These are phyloP conservation scores for Priceomyces haplophilus DNA, from an alignment of 805 yeast species.

Conservation along the genomic window DNA sequence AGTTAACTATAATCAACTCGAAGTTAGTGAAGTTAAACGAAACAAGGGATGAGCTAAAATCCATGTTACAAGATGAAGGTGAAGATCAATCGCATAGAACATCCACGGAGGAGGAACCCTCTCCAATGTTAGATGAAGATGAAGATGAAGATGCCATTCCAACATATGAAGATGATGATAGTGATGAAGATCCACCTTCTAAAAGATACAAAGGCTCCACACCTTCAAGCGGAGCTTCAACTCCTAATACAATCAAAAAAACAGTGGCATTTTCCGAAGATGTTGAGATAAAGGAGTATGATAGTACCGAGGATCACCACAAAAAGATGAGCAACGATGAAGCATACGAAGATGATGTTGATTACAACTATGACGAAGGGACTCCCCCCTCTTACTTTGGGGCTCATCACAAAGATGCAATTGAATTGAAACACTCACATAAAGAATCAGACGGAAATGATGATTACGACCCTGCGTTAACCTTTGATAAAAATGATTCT, in stretches of 20 bases:
- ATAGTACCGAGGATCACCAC: constrained; percentile 27
- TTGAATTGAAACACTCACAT: constrained; percentile 29
- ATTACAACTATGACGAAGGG: constrained; percentile 14
- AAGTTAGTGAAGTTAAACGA: constrained; percentile 25
- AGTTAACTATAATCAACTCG: constrained; percentile 25
- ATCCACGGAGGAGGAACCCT: constrained; percentile 23
- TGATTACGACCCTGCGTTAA: constrained; percentile 20
- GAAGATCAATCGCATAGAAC: neutral
- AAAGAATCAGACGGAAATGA: constrained; percentile 11
- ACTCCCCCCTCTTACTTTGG: constrained; percentile 16
- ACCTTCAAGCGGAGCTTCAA: constrained; percentile 20
- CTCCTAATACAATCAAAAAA: constrained; percentile 25
- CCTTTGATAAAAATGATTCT: constrained; percentile 8
- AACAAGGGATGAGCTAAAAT: constrained; percentile 31
- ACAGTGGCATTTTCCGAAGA: constrained; percentile 42
- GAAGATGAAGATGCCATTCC: constrained; percentile 24
- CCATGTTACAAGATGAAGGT: constrained; percentile 20
- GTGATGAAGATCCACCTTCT: constrained; percentile 13
- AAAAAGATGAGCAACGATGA: constrained; percentile 22
- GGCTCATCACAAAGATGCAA: constrained; percentile 28
- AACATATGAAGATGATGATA: constrained; percentile 21
- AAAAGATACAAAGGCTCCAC: constrained; percentile 18
- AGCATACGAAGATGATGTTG: constrained; percentile 16
- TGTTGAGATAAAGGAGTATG: constrained; percentile 40
- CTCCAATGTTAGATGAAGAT: constrained; percentile 27